phyloP scores from a whole-genome alignment of 306 rosid genomes.

The Leucaena leucocephala region DNA sequence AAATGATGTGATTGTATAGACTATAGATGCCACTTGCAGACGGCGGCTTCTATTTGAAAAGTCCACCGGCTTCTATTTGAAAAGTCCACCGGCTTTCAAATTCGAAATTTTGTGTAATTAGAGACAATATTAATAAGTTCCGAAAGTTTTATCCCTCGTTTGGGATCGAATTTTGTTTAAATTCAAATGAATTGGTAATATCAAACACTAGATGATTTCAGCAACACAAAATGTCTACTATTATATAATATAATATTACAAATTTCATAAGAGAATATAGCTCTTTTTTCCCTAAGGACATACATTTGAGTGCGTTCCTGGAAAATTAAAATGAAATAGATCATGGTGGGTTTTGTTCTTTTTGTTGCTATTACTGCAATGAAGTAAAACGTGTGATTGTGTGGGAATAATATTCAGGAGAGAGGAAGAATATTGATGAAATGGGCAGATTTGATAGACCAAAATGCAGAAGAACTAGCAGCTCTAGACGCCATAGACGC shows the following conservation, averaged over 20 bases:
- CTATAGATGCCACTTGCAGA: no score
- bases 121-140: not conserved
- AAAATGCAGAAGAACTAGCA: conserved; percentile 68
- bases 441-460: conserved; percentile 67
- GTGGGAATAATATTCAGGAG: conserved; percentile 39
- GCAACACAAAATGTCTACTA: not conserved
- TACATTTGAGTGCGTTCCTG: no score
- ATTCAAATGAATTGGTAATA: not conserved
- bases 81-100: not conserved
- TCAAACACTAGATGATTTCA: not conserved
- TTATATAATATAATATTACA: not conserved
- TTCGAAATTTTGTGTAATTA: not conserved
- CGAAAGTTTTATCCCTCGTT: not conserved
- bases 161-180: not conserved
- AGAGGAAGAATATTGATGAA: conserved; percentile 66
- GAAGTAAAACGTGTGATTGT: not conserved
- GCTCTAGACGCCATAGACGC: conserved; percentile 72
- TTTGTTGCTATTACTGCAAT: not conserved
- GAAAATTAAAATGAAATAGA: not conserved
- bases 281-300: no score
- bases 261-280: not conserved
- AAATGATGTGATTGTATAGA: no score
- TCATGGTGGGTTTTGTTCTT: not conserved
- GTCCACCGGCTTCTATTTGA: not conserved
- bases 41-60: no score